These are phyloP conservation scores for Drechslerella coelobrocha DNA, from an alignment of 2,329 filamentous ascomycete species.

Conservation along the genomic window DNA sequence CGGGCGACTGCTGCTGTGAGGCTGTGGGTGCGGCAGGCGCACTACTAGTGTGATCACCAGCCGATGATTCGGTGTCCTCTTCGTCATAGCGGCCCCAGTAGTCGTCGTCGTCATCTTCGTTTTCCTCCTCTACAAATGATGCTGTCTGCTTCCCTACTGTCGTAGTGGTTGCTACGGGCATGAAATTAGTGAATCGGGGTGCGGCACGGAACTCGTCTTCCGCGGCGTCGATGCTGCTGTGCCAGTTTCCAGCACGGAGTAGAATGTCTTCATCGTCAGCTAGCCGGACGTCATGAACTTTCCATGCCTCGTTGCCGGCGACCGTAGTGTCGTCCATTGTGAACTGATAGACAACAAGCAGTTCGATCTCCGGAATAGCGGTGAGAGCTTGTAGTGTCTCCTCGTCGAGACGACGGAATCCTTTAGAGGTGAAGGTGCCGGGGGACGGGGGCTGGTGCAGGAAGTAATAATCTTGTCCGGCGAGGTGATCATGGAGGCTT, in stretches of 20 bases:
- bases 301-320: conserved; percentile 22
- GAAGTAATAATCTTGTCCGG: conserved; percentile 70
- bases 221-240: conserved; percentile 50
- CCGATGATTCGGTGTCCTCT: conserved; percentile 60
- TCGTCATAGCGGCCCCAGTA: conserved; percentile 81
- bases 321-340: conserved; percentile 8
- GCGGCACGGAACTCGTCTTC: conserved; percentile 50
- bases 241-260: conserved; percentile 41
- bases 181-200: conserved; percentile 6
- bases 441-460: conserved; percentile 77
- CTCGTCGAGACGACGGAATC: conserved; percentile 73
- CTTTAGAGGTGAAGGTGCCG: conserved; percentile 66
- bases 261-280: conserved; percentile 38
- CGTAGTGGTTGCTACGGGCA: conserved; percentile 2
- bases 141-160: conserved; percentile 3
- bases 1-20: conserved; percentile 56
- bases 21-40: conserved; percentile 24
- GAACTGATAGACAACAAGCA: conserved; percentile 36
- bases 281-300: conserved; percentile 34
- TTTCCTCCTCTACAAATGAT: conserved; percentile 60
- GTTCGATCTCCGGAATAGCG: conserved; percentile 27
- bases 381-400: conserved; percentile 64
- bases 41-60: conserved; percentile 55
- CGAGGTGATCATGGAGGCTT: conserved; percentile 66
- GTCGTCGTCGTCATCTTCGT: conserved; percentile 69